Evolutionary conservation across 345 rosid genomes (phyloP).

Genomic region (Murraya koenigii): DNA sequence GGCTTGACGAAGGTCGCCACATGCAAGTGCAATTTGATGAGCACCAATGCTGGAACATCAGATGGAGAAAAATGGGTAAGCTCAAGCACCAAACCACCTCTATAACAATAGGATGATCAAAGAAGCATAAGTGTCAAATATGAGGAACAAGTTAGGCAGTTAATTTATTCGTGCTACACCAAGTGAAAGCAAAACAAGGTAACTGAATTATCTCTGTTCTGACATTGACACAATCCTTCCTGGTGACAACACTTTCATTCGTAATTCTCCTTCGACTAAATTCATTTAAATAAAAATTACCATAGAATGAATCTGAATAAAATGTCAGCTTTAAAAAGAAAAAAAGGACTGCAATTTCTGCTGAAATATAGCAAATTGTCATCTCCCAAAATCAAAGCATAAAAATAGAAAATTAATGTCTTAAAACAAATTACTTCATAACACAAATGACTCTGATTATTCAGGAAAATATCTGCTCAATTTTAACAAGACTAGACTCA

Average conservation of each 20-base stretch:
- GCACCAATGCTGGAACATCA: slow-evolving; percentile 21
- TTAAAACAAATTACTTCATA: no score
- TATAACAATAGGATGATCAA: background rate
- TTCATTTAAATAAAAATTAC: background rate
- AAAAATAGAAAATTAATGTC: background rate
- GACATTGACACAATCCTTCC: background rate
- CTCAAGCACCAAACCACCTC: background rate
- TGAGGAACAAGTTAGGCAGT: background rate
- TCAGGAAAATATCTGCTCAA: background rate
- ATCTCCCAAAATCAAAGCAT: background rate
- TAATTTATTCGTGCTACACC: background rate
- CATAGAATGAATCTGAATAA: background rate
- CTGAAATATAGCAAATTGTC: background rate
- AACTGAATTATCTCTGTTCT: background rate
- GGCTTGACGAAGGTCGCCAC: slow-evolving; percentile 11
- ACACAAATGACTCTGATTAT: background rate
- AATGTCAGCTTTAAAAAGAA: background rate
- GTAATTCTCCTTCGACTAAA: background rate
- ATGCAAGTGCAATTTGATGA: slow-evolving; percentile 9
- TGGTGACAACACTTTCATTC: background rate
- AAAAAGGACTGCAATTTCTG: background rate
- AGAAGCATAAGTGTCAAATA: background rate
- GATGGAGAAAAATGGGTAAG: slow-evolving; percentile 1
- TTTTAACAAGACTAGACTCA: background rate
- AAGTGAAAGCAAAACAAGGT: background rate